phyloP scores from a whole-genome alignment of 2,329 filamentous ascomycete genomes.

The Pestalotiopsis sp. region DNA sequence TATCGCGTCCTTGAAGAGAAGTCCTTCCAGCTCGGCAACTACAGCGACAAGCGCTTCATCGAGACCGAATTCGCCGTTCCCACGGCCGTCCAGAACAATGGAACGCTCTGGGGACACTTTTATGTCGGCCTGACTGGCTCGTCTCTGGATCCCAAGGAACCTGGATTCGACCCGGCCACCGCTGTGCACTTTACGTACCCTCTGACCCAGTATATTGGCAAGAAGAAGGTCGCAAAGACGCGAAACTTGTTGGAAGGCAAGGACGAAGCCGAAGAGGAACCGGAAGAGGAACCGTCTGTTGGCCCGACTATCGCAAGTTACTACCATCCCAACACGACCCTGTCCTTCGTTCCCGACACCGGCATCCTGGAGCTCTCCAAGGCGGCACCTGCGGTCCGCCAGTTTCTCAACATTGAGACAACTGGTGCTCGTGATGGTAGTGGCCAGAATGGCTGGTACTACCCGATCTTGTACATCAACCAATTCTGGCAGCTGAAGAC shows the following conservation, averaged over 20 bases:
- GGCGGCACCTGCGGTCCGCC: conserved; percentile 74
- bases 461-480: conserved; percentile 87
- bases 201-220: conserved; percentile 85
- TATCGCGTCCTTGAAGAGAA: conserved; percentile 79
- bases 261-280: conserved; percentile 50
- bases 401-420: conserved; percentile 78
- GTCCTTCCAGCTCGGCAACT: conserved; percentile 78
- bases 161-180: conserved; percentile 72
- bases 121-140: conserved; percentile 80
- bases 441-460: conserved; percentile 92
- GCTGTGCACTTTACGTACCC: conserved; percentile 86
- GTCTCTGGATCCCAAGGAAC: conserved; percentile 73
- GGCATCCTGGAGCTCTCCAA: conserved; percentile 69
- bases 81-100: conserved; percentile 81
- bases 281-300: conserved; percentile 53
- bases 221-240: conserved; percentile 88
- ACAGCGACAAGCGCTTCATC: conserved; percentile 75
- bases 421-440: conserved; percentile 81
- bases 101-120: conserved; percentile 93
- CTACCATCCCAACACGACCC: conserved; percentile 93
- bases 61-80: conserved; percentile 81
- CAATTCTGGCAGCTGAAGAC: conserved; percentile 95
- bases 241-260: conserved; percentile 77
- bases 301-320: conserved; percentile 80
- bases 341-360: conserved; percentile 82